Conservation (phyloP, 2,329 filamentous ascomycete species). For the Pleurostoma richardsiae region DNA sequence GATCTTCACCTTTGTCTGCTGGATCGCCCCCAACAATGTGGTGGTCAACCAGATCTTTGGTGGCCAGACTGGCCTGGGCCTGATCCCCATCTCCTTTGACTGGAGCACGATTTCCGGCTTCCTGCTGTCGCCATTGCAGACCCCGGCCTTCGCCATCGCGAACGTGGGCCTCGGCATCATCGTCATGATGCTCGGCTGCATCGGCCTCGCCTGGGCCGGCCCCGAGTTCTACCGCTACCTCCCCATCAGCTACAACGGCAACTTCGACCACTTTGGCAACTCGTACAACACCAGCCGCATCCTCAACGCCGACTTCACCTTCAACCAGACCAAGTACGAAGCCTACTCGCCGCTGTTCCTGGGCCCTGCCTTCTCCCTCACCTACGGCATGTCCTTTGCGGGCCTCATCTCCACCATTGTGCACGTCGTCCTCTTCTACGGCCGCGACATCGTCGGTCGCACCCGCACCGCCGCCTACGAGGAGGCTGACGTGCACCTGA, state of each 20-base stretch:
- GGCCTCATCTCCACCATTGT: slow-evolving; percentile 46
- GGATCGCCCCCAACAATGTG: slow-evolving; percentile 54
- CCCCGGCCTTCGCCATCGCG: slow-evolving; percentile 54
- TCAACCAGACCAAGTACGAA: slow-evolving; percentile 37
- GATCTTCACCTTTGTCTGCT: slow-evolving; percentile 55
- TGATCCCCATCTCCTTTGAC: slow-evolving; percentile 57
- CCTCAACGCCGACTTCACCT: slow-evolving; percentile 32
- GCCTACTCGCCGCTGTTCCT: slow-evolving; percentile 44
- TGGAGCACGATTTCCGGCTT: slow-evolving; percentile 49
- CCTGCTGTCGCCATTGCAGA: slow-evolving; percentile 50
- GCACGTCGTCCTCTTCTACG: slow-evolving; percentile 47
- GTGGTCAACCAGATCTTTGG: slow-evolving; percentile 61
- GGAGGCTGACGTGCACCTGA: slow-evolving; percentile 44
- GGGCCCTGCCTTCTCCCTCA: slow-evolving; percentile 48
- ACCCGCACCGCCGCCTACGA: slow-evolving; percentile 25
- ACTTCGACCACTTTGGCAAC: slow-evolving; percentile 44
- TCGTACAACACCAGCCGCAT: slow-evolving; percentile 41
- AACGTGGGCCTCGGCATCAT: slow-evolving; percentile 53
- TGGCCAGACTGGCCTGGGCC: slow-evolving; percentile 49
- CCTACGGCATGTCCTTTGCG: slow-evolving; percentile 54
- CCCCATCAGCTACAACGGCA: slow-evolving; percentile 44
- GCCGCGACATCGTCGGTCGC: slow-evolving; percentile 21
- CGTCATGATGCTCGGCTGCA: slow-evolving; percentile 35
- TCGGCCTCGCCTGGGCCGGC: slow-evolving; percentile 40
- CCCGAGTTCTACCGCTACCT: slow-evolving; percentile 39